phyloP scores from a whole-genome alignment of 352 stramenopile species.

The Phytopythium delawarense region DNA sequence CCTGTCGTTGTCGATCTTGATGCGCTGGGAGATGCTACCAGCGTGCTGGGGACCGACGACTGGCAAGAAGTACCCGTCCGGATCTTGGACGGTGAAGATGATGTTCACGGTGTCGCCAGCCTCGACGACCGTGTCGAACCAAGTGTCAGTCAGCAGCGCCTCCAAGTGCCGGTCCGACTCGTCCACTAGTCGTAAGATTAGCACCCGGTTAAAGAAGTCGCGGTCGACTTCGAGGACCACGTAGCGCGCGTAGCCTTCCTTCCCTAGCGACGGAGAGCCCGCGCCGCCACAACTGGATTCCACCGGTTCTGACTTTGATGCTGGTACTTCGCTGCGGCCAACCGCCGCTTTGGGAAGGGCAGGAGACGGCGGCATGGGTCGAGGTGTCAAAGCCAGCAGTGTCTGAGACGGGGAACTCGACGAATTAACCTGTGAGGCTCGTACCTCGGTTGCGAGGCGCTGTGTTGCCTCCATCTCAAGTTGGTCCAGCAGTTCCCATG shows the following conservation, averaged over 20 bases:
- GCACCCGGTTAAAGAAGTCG: conserved; percentile 41
- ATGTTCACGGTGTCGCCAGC: conserved; percentile 79
- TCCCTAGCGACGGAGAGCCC: conserved; percentile 7
- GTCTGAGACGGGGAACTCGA: conserved; percentile 20
- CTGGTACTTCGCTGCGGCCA: not conserved
- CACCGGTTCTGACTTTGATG: conserved; percentile 5
- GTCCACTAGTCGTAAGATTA: conserved; percentile 59
- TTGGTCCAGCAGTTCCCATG: conserved; percentile 71
- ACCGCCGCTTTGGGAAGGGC: conserved; percentile 7
- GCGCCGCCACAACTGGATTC: not conserved
- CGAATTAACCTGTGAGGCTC: conserved; percentile 4
- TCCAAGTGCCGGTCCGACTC: conserved; percentile 58
- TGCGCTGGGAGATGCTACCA: conserved; percentile 10
- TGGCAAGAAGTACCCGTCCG: conserved; percentile 40
- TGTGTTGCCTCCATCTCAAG: conserved; percentile 58
- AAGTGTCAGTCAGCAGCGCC: conserved; percentile 57
- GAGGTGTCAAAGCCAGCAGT: conserved; percentile 21
- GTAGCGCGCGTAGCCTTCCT: conserved; percentile 48
- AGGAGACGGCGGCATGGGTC: conserved; percentile 18
- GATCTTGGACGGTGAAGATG: conserved; percentile 57
- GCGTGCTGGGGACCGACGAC: not conserved
- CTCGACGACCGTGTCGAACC: conserved; percentile 71
- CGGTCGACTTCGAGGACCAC: conserved; percentile 63
- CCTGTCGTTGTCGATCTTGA: conserved; percentile 48
- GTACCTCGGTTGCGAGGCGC: conserved; percentile 14